Evolutionary conservation across 495 filamentous ascomycete species (phyloP).

Genomic region (Podospora bellae-mahoneyi): DNA sequence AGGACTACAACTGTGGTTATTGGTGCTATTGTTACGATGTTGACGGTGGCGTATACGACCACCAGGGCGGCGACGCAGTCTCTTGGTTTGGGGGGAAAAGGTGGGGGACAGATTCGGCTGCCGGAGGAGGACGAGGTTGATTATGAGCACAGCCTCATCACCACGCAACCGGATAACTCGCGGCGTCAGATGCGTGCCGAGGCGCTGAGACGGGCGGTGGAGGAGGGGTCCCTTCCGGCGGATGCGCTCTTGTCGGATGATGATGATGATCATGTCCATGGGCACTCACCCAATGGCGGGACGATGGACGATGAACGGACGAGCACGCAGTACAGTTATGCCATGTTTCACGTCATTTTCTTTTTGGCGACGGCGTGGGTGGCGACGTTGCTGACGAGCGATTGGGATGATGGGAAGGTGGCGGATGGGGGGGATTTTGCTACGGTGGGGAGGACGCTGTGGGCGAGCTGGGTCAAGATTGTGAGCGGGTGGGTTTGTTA

Average conservation of each 20-base stretch:
- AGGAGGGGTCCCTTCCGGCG: slow-evolving; percentile 84
- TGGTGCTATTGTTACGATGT: slow-evolving; percentile 92
- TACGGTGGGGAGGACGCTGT: slow-evolving; percentile 90
- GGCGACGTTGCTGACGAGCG: slow-evolving; percentile 85
- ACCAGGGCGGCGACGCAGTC: slow-evolving; percentile 94
- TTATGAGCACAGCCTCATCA: slow-evolving; percentile 79
- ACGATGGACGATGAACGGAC: slow-evolving; percentile 78
- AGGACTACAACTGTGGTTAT: slow-evolving; percentile 83
- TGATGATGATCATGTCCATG: slow-evolving; percentile 74
- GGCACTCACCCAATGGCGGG: slow-evolving; percentile 30
- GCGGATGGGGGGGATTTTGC: slow-evolving; percentile 64
- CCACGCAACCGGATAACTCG: slow-evolving; percentile 66
- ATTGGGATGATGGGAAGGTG: slow-evolving; percentile 58
- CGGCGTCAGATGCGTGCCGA: slow-evolving; percentile 90
- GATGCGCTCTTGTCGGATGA: slow-evolving; percentile 81
- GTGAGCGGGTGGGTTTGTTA: slow-evolving; percentile 97
- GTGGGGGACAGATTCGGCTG: slow-evolving; percentile 49
- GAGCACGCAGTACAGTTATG: slow-evolving; percentile 92
- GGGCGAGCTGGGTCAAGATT: slow-evolving; percentile 99
- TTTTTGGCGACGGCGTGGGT: slow-evolving; percentile 95
- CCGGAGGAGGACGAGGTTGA: slow-evolving; percentile 43
- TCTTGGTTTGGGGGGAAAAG: slow-evolving; percentile 65
- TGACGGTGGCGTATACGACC: slow-evolving; percentile 95
- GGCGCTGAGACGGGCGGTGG: slow-evolving; percentile 86
- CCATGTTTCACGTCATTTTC: slow-evolving; percentile 97